phyloP scores from a whole-genome alignment of 768 basidiomycete species.

The Exidia glandulosa region DNA sequence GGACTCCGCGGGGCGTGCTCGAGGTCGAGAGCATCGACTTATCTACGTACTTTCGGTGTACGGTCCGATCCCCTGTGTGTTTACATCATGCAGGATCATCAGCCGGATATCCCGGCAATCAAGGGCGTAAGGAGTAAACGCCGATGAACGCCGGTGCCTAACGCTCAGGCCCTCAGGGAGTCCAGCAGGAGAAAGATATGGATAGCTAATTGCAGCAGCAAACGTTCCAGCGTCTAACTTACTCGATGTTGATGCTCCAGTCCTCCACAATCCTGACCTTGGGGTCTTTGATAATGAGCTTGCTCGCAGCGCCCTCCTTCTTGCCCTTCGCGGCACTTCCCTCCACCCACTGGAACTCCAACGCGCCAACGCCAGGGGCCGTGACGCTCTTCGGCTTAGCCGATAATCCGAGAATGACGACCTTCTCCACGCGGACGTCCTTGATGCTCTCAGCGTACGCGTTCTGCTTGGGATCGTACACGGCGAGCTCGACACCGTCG shows the following conservation, averaged over 20 bases:
- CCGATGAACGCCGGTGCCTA: no score
- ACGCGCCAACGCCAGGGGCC: slow-evolving; percentile 22
- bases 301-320: slow-evolving; percentile 54
- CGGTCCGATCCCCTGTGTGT: no score
- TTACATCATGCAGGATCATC: no score
- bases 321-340: slow-evolving; percentile 47
- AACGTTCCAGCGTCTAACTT: no score
- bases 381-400: slow-evolving; percentile 51
- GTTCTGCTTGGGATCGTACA: slow-evolving; percentile 44
- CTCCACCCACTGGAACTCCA: slow-evolving; percentile 58
- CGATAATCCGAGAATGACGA: slow-evolving; percentile 67
- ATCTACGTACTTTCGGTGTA: no score
- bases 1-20: no score
- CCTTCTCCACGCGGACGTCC: slow-evolving; percentile 68
- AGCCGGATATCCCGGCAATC: no score
- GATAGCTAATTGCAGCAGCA: no score
- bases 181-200: no score
- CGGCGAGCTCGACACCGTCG: slow-evolving; percentile 36
- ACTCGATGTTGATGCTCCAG: slow-evolving; percentile 40
- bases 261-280: slow-evolving; percentile 44
- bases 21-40: no score
- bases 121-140: no score
- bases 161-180: no score
- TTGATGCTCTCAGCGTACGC: slow-evolving; percentile 54
- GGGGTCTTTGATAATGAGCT: slow-evolving; percentile 70